These are phyloP conservation scores for Fraxinus albicans DNA, from an alignment of 305 asterid genomes.

Conservation along the genomic window DNA sequence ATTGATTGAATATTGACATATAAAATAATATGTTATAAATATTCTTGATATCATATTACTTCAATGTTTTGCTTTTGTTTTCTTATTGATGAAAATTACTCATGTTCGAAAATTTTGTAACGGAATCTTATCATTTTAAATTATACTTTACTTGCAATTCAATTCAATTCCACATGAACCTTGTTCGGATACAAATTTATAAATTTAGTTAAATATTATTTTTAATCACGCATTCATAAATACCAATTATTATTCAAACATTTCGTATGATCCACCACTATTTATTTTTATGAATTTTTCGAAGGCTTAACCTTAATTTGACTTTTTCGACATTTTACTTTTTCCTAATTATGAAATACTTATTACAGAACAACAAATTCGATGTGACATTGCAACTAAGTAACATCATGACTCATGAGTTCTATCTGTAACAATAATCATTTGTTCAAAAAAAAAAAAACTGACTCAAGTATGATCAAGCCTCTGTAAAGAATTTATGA, in stretches of 20 bases:
- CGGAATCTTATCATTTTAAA: too few relatives aligned
- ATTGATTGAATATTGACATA: too few relatives aligned
- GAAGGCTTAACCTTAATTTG: background rate
- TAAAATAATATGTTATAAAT: too few relatives aligned
- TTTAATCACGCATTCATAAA: too few relatives aligned
- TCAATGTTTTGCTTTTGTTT: background rate
- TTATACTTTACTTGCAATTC: background rate
- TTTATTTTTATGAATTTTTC: too few relatives aligned
- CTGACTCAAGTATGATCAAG: too few relatives aligned
- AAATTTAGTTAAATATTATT: too few relatives aligned
- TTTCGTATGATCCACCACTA: background rate
- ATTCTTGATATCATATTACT: background rate
- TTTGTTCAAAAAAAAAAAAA: too few relatives aligned
- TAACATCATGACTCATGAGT: background rate
- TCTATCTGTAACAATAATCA: background rate
- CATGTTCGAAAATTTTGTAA: background rate
- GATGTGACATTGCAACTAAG: background rate
- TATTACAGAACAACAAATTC: background rate
- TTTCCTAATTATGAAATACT: background rate
- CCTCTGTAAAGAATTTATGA: too few relatives aligned
- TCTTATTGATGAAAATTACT: background rate
- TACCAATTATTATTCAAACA: too few relatives aligned
- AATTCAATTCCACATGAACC: background rate
- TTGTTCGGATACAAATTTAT: too few relatives aligned
- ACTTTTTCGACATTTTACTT: background rate